Conservation (phyloP, 2,329 filamentous ascomycete genomes). For the Venturia asperata region DNA sequence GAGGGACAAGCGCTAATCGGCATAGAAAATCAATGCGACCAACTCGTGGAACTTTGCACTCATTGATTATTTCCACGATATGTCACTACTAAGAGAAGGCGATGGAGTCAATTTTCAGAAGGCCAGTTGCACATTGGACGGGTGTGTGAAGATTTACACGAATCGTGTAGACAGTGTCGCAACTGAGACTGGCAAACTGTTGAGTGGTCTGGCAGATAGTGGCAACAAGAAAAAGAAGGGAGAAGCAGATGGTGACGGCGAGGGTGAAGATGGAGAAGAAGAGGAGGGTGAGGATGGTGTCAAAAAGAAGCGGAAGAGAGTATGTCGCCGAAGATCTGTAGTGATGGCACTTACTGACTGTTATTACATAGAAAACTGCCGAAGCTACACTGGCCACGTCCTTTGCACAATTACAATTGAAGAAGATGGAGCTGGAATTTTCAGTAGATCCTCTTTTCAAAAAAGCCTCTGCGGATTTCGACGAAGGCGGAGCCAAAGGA, state of each 20-base stretch:
- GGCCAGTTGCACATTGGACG: slow-evolving; percentile 92
- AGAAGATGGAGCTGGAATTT: slow-evolving; percentile 97
- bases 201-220: slow-evolving; percentile 89
- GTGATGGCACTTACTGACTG: slow-evolving; percentile 10
- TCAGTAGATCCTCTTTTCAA: slow-evolving; percentile 98
- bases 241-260: slow-evolving; percentile 51
- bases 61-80: slow-evolving; percentile 99
- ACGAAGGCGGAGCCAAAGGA: slow-evolving; percentile 94
- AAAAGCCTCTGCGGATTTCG: slow-evolving; percentile 95
- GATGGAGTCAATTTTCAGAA: slow-evolving; percentile 98
- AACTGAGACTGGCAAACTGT: slow-evolving; percentile 88
- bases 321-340: slow-evolving; percentile 30
- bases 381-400: slow-evolving; percentile 89
- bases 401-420: slow-evolving; percentile 81
- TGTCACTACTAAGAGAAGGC: slow-evolving; percentile 93
- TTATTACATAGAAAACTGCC: slow-evolving; percentile 47
- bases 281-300: slow-evolving; percentile 55
- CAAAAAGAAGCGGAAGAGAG: slow-evolving; percentile 68
- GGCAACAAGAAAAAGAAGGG: slow-evolving; percentile 50
- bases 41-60: slow-evolving; percentile 99
- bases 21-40: slow-evolving; percentile 73
- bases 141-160: slow-evolving; percentile 98
- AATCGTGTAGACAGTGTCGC: slow-evolving; percentile 97
- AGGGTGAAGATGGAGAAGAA: slow-evolving; percentile 43
- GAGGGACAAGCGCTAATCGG: slow-evolving; percentile 20